Conservation (phyloP, 805 yeast genomes). For the Candida broadrunensis region DNA sequence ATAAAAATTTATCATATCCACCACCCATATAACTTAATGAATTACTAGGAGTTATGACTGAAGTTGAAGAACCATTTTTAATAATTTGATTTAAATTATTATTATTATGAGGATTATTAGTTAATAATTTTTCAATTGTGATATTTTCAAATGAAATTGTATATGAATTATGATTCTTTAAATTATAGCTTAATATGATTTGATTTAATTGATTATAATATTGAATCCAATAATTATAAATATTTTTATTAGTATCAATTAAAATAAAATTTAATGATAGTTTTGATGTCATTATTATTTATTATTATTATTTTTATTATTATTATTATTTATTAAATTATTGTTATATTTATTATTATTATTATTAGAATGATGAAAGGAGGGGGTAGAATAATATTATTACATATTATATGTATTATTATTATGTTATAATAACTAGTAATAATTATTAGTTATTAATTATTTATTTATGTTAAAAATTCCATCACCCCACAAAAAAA, state of each 20-base stretch:
- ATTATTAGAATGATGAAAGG: too few species aligned
- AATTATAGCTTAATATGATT: background rate
- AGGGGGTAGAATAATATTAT: too few species aligned
- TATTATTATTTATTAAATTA: too few species aligned
- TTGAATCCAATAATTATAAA: slow-evolving; percentile 5
- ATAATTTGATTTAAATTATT: background rate
- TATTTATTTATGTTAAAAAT: too few species aligned
- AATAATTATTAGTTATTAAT: too few species aligned
- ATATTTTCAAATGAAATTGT: slow-evolving; percentile 1
- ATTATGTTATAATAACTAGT: too few species aligned
- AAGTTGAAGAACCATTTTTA: slow-evolving; percentile 3
- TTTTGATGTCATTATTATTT: background rate
- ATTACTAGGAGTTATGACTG: slow-evolving; percentile 21
- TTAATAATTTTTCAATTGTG: slow-evolving; percentile 2
- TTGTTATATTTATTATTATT: too few species aligned
- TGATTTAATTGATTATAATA: slow-evolving; percentile 2
- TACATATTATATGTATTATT: too few species aligned
- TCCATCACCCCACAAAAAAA: too few species aligned
- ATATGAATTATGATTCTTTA: slow-evolving; percentile 1
- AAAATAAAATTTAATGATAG: slow-evolving; percentile 5
- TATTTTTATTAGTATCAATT: slow-evolving; percentile 5
- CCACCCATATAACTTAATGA: slow-evolving; percentile 25
- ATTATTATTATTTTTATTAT: too few species aligned
- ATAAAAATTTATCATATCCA: slow-evolving; percentile 23
- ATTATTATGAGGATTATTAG: background rate